Base-by-base conservation (phyloP, 75 land plant species). In the Picea glauca region DNA sequence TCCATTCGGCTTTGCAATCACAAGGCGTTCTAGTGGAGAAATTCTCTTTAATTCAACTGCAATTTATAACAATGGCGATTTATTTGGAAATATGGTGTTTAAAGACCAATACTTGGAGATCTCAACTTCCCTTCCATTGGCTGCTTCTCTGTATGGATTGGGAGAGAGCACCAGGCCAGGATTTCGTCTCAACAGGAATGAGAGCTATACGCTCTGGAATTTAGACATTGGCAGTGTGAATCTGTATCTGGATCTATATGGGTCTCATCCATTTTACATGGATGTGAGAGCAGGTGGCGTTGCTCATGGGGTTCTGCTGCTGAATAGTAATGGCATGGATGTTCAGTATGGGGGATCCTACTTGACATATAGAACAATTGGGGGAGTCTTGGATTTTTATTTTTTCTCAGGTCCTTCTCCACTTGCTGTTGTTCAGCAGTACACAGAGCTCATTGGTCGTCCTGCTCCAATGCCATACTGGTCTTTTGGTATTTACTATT, bases 241-340 rank as follows among this genome's bases (percentile, higher is more conserved):
- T 15, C 1, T 40, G 35, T 60, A 76, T 50, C 58, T 84, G n/a
- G 67, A 84, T 58, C 23, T 85, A 46, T 86, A 86, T 81, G 88
- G 88, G 58, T 58, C 79, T 31, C 82, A 80, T 63, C 88, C 88
- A 30, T 86, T 85, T 63, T 96, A 96, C 79, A 72, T 96, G 83
- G 94, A 96, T 30, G 86, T 96, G n/a, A 76, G 97, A 62, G 62
- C 79, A 35, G 79, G 75, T 4, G 98, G 97, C 23, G 54, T 58
- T 14, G 72, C 90, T 15, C 94, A 96, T 67, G 98, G 94, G 0
- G 98, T 96, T 14, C 81, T 92, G 72, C 78, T 94, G 58, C 80
- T 96, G 18, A 96, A 92, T 54, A 94, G 94, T 80, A 96, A 96
- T 59, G 98, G 98, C 43, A 96, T 96, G 98, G 97, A 92, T 61